phyloP scores from a whole-genome alignment of 108 stramenopile species.

The Cyclotella atomus region DNA sequence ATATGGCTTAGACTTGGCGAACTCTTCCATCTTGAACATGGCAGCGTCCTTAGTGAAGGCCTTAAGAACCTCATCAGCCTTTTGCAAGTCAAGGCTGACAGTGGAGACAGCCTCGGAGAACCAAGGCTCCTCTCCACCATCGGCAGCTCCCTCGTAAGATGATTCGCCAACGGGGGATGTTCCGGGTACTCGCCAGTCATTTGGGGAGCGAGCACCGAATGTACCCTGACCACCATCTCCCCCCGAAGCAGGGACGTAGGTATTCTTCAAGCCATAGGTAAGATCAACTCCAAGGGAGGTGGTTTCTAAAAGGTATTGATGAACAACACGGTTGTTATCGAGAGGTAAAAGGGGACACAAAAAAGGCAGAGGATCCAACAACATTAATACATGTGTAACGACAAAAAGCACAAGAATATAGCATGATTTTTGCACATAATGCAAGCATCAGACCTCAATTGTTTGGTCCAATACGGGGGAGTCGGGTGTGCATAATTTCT shows the following conservation, averaged over 20 bases:
- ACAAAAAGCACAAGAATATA: too few relatives aligned
- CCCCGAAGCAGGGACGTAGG: slow-evolving; percentile 71
- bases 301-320: too few relatives aligned
- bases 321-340: too few relatives aligned
- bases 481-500: too few relatives aligned
- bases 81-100: slow-evolving; percentile 84
- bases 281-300: slow-evolving; percentile 66
- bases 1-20: slow-evolving; percentile 69
- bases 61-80: slow-evolving; percentile 87
- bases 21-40: slow-evolving; percentile 85
- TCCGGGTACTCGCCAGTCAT: slow-evolving; percentile 89
- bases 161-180: slow-evolving; percentile 87
- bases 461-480: too few relatives aligned
- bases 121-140: slow-evolving; percentile 94
- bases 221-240: slow-evolving; percentile 92
- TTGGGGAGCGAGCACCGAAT: slow-evolving; percentile 89
- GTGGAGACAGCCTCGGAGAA: slow-evolving; percentile 92
- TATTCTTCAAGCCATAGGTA: slow-evolving; percentile 86
- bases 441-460: too few relatives aligned
- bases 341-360: too few relatives aligned
- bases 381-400: too few relatives aligned
- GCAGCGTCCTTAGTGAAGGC: slow-evolving; percentile 94
- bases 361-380: too few relatives aligned
- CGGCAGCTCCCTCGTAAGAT: slow-evolving; percentile 79
- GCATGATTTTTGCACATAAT: too few relatives aligned